Evolutionary conservation across 2,329 filamentous ascomycete species (phyloP).

Genomic region (Tympanopsis confertula): DNA sequence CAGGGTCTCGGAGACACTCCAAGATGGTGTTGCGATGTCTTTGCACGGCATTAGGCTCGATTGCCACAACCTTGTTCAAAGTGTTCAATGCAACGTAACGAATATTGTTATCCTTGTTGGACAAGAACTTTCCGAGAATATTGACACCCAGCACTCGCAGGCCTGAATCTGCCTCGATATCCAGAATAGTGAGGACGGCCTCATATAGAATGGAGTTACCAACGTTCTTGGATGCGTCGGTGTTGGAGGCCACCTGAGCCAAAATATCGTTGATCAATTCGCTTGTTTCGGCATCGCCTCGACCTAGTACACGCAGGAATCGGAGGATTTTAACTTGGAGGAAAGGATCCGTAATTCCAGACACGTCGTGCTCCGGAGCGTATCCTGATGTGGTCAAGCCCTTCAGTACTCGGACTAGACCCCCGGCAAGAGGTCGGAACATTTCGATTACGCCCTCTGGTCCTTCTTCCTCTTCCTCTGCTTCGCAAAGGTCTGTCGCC

Average conservation of each 20-base stretch:
- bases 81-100: slow-evolving; percentile 96
- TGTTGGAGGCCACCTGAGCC: slow-evolving; percentile 94
- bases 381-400: slow-evolving; percentile 89
- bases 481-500: slow-evolving; percentile 84
- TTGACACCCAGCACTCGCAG: slow-evolving; percentile 91
- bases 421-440: slow-evolving; percentile 76
- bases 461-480: slow-evolving; percentile 83
- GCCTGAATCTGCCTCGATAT: slow-evolving; percentile 95
- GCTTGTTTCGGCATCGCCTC: slow-evolving; percentile 76
- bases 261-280: slow-evolving; percentile 98
- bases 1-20: slow-evolving; percentile 88
- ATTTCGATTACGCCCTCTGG: slow-evolving; percentile 82
- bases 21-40: slow-evolving; percentile 94
- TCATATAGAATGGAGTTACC: slow-evolving; percentile 98
- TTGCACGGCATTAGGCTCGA: slow-evolving; percentile 95
- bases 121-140: slow-evolving; percentile 92
- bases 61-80: slow-evolving; percentile 91
- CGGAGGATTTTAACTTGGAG: slow-evolving; percentile 91
- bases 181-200: slow-evolving; percentile 88
- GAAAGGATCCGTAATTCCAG: slow-evolving; percentile 94
- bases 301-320: slow-evolving; percentile 72
- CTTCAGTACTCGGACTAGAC: slow-evolving; percentile 82
- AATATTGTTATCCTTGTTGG: slow-evolving; percentile 99
- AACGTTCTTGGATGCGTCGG: slow-evolving; percentile 94
- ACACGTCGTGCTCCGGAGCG: slow-evolving; percentile 94